These are phyloP conservation scores for Tilletia setariae DNA, from an alignment of 1,284 basidiomycete genomes.

Conservation along the genomic window DNA sequence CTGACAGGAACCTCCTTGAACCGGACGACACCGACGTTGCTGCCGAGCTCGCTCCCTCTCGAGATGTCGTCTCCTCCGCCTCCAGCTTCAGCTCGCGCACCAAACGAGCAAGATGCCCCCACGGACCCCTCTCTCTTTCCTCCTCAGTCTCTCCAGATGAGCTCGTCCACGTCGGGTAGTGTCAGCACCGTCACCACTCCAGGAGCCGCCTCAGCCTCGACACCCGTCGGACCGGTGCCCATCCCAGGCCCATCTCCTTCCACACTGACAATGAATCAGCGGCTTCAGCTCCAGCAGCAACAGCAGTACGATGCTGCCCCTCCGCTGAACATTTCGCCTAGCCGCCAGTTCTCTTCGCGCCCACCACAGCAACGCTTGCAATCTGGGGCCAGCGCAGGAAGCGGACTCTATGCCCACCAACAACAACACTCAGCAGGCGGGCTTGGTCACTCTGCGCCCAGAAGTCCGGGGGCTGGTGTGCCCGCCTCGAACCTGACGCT, in stretches of 20 bases:
- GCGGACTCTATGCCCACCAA: background rate
- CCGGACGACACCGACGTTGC: too few relatives aligned
- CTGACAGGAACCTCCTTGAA: too few relatives aligned
- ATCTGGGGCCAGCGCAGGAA: background rate
- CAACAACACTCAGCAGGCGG: background rate
- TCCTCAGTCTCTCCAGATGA: too few relatives aligned
- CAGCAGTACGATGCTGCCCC: too few relatives aligned
- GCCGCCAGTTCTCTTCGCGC: background rate
- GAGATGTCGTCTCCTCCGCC: too few relatives aligned
- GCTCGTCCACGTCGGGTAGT: background rate
- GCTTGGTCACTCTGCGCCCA: background rate
- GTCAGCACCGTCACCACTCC: constrained; percentile 7
- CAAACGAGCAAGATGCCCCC: too few relatives aligned
- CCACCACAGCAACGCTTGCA: background rate
- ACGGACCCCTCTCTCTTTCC: too few relatives aligned
- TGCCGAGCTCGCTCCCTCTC: too few relatives aligned
- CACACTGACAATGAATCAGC: background rate
- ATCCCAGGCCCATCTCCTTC: background rate
- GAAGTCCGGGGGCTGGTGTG: constrained; percentile 3
- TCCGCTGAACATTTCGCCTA: background rate
- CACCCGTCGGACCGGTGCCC: background rate
- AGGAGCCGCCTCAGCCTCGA: background rate
- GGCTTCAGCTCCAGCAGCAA: background rate
- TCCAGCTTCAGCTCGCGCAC: too few relatives aligned
- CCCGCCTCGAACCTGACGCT: constrained; percentile 27